These are phyloP conservation scores for Acaromyces ingoldii DNA, from an alignment of 1,284 basidiomycete species.

Conservation along the genomic window DNA sequence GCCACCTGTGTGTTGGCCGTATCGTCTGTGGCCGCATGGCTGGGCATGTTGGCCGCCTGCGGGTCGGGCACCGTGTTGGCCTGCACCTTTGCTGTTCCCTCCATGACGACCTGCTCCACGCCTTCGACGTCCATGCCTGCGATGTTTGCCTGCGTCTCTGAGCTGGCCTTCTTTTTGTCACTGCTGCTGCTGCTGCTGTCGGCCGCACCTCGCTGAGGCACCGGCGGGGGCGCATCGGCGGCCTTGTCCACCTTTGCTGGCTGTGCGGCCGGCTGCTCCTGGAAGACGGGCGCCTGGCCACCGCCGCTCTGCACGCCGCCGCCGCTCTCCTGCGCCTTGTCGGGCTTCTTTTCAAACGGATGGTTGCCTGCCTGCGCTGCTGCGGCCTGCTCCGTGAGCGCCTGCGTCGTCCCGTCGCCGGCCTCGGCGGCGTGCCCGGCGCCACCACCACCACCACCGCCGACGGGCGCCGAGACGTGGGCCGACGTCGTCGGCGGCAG, in stretches of 20 bases:
- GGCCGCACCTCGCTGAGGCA: neutral
- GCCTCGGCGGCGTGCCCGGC: neutral
- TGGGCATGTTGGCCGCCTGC: neutral
- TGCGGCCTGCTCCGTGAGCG: neutral
- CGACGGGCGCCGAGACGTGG: too few species aligned
- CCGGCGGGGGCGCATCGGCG: conserved; percentile 1
- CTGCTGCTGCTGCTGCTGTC: neutral
- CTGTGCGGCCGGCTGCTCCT: neutral
- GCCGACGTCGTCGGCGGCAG: too few species aligned
- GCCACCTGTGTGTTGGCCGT: neutral
- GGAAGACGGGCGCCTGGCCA: neutral
- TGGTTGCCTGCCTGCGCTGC: conserved; percentile 11
- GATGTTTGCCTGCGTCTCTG: neutral
- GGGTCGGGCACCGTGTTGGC: neutral
- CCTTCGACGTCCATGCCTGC: conserved; percentile 34
- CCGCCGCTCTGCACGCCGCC: neutral
- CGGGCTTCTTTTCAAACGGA: conserved; percentile 14
- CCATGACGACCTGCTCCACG: conserved; percentile 31
- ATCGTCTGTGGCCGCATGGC: neutral
- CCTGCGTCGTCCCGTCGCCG: neutral
- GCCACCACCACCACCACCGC: neutral
- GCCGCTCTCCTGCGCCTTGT: conserved; percentile 5
- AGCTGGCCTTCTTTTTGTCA: too few species aligned
- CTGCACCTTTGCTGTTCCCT: conserved; percentile 20
- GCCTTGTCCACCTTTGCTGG: neutral